phyloP scores from a whole-genome alignment of 768 basidiomycete species.

The Mycena belliarum region DNA sequence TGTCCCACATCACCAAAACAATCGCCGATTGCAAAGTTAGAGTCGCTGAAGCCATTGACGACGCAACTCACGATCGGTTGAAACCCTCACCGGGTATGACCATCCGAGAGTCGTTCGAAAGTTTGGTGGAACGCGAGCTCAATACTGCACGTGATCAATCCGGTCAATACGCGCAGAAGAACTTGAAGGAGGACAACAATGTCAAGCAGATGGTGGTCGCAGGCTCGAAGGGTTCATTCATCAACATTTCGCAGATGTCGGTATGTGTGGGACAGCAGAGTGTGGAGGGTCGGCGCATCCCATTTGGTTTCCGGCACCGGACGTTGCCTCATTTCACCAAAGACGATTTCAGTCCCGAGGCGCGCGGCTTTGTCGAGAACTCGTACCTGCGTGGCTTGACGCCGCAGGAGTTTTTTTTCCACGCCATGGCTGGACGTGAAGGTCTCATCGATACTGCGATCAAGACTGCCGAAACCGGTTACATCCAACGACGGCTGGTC shows the following conservation, averaged over 20 bases:
- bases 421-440: conserved; percentile 99
- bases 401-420: conserved; percentile 99
- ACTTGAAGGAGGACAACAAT: conserved; percentile 98
- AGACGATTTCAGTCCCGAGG: conserved; percentile 97
- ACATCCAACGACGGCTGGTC: conserved; percentile 96
- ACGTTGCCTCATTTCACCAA: conserved; percentile 97
- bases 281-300: conserved; percentile 97
- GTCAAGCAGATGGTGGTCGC: conserved; percentile 99
- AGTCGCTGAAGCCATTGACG: conserved; percentile 77
- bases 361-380: conserved; percentile 98
- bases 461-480: conserved; percentile 99
- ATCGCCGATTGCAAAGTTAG: conserved; percentile 80
- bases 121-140: conserved; percentile 84
- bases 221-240: conserved; percentile 97
- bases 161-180: conserved; percentile 95
- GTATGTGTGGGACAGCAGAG: conserved; percentile 98
- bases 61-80: conserved; percentile 83
- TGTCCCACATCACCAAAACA: conserved; percentile 81
- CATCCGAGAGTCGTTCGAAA: conserved; percentile 97
- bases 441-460: conserved; percentile 99
- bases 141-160: conserved; percentile 95
- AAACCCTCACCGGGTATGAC: conserved; percentile 98
- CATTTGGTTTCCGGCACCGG: conserved; percentile 96
- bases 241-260: conserved; percentile 99
- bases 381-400: conserved; percentile 95